phyloP scores from a whole-genome alignment of 2,329 filamentous ascomycete genomes.

The Nigrospora sphaerica region DNA sequence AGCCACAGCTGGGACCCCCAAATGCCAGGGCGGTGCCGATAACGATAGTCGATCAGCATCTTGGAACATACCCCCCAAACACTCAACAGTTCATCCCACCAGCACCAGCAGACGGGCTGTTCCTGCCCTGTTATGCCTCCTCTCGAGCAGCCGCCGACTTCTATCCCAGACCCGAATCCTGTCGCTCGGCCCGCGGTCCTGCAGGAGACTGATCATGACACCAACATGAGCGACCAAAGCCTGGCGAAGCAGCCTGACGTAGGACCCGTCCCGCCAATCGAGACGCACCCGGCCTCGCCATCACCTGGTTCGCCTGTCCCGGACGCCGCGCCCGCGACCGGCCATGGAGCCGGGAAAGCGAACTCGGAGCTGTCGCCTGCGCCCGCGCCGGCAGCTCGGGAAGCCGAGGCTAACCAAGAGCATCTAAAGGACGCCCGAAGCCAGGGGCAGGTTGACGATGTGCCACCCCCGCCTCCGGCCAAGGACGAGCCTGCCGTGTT shows the following conservation, averaged over 20 bases:
- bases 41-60: not conserved
- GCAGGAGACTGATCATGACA: conserved; percentile 4
- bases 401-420: not conserved
- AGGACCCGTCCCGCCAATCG: not conserved
- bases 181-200: not conserved
- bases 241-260: conserved; percentile 4
- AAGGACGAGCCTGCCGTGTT: not conserved
- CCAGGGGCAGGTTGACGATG: not conserved
- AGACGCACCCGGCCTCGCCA: not conserved
- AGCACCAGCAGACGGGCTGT: conserved; percentile 5
- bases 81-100: conserved; percentile 1
- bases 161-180: not conserved
- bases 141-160: not conserved
- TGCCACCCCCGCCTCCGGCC: not conserved
- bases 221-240: conserved; percentile 5
- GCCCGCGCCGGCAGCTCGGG: not conserved
- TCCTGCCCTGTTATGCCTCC: conserved; percentile 7
- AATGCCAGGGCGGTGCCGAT: not conserved
- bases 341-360: not conserved
- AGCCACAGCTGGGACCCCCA: too few relatives aligned
- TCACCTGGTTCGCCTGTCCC: not conserved
- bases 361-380: not conserved
- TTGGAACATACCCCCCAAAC: conserved; percentile 3
- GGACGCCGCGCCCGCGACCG: not conserved
- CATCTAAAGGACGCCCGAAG: not conserved